Conservation (phyloP, 306 rosid species). For the Pyrus communis region DNA sequence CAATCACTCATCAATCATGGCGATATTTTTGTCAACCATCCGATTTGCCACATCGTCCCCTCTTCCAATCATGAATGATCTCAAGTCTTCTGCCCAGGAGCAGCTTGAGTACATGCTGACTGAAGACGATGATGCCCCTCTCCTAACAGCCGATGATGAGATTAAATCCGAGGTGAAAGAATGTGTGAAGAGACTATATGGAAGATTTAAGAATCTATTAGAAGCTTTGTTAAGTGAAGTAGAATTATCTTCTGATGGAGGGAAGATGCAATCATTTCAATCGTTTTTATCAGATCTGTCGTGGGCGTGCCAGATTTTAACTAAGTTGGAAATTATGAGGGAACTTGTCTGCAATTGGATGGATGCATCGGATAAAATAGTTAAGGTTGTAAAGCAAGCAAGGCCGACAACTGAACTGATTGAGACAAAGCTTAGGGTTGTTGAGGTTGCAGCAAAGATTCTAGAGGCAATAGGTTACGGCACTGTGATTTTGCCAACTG, state of each 20-base stretch:
- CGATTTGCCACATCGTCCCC: constrained; percentile 78
- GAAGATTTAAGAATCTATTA: constrained; percentile 42
- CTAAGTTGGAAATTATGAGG: constrained; percentile 73
- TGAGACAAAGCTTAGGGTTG: constrained; percentile 48
- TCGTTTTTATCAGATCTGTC: constrained; percentile 62
- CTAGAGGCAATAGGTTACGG: constrained; percentile 82
- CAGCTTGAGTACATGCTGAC: constrained; percentile 93
- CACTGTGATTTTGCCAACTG: constrained; percentile 56
- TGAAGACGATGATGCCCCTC: constrained; percentile 84
- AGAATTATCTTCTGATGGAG: constrained; percentile 35
- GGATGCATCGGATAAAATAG: constrained; percentile 74
- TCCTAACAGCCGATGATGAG: constrained; percentile 53
- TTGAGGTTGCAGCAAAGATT: constrained; percentile 73
- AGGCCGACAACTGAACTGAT: constrained; percentile 35
- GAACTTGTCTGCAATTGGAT: constrained; percentile 71
- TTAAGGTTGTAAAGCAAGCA: constrained; percentile 49
- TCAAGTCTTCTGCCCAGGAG: constrained; percentile 86
- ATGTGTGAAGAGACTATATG: constrained; percentile 52
- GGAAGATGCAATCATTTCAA: constrained; percentile 41
- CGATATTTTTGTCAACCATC: constrained; percentile 61
- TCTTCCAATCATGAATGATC: constrained; percentile 46
- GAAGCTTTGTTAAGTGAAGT: constrained; percentile 41
- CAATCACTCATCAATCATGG: constrained; percentile 39
- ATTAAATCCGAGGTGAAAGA: constrained; percentile 63
- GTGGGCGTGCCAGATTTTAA: constrained; percentile 70